These are phyloP conservation scores for Clavulina sp. DNA, from an alignment of 768 basidiomycete species.

Conservation along the genomic window DNA sequence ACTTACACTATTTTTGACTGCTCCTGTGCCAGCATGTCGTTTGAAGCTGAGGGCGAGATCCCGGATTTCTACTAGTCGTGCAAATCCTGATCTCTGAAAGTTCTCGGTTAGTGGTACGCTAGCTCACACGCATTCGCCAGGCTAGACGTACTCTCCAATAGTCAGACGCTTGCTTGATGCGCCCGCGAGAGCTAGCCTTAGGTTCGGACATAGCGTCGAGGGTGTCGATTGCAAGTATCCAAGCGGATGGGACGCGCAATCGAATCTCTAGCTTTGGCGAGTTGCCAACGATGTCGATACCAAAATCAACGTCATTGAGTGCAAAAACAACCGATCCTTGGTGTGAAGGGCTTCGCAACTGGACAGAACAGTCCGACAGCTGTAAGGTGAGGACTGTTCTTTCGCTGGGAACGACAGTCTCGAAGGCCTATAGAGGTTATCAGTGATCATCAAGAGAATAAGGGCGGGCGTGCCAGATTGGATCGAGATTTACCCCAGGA, in stretches of 20 bases:
- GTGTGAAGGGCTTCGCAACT: constrained; percentile 36
- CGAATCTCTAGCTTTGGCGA: constrained; percentile 37
- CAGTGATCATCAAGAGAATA: background rate
- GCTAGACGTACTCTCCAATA: constrained; percentile 4
- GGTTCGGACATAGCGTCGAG: background rate
- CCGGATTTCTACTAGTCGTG: background rate
- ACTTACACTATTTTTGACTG: background rate
- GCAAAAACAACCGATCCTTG: constrained; percentile 51
- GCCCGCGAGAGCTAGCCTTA: background rate
- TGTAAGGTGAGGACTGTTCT: constrained; percentile 52
- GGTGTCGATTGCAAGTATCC: constrained; percentile 39
- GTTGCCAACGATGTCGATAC: constrained; percentile 55
- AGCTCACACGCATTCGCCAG: constrained; percentile 5
- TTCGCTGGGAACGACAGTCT: constrained; percentile 82
- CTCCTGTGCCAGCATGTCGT: background rate
- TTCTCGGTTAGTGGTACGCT: background rate
- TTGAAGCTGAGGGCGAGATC: background rate
- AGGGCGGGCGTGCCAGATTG: background rate
- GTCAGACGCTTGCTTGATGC: background rate
- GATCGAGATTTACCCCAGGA: constrained; percentile 47
- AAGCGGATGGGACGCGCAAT: constrained; percentile 30
- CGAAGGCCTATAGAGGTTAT: constrained; percentile 47
- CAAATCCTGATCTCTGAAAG: background rate
- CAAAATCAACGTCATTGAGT: constrained; percentile 46
- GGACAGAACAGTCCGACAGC: constrained; percentile 48